A percentile compares a stretch with the other conserved stretches of the same genome.
These are phyloP conservation scores for Quercus aquifolioides DNA, from an alignment of 306 rosid species.

Conservation along the genomic window DNA sequence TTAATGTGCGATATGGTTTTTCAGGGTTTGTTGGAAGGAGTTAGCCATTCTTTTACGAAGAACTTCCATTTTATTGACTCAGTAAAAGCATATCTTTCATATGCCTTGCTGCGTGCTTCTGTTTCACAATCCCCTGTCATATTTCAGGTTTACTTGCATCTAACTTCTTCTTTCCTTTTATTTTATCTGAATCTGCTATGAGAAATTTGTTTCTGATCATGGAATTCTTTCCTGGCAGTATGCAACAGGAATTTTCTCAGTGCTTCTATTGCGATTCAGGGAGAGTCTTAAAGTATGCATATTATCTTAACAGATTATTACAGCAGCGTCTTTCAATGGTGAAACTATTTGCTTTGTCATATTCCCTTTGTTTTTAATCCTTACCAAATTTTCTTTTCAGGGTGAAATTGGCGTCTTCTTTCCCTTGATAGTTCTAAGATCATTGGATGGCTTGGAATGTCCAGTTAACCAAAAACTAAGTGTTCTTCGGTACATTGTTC, in stretches of 20 bases:
- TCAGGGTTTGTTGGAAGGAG: conserved; percentile 98
- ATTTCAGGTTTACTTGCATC: conserved; percentile 74
- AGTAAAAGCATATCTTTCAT: conserved; percentile 99
- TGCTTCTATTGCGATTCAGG: conserved; percentile 90
- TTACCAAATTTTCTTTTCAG: conserved; percentile 46
- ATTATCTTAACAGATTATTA: conserved; percentile 26
- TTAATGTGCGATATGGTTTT: conserved; percentile 17
- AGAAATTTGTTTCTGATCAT: conserved; percentile 22
- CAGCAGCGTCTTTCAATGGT: conserved; percentile 15
- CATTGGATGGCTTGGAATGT: conserved; percentile 81
- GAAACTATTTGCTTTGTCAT: conserved; percentile 26
- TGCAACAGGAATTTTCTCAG: conserved; percentile 89
- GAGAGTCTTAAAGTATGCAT: conserved; percentile 93
- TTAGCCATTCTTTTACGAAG: conserved; percentile 86
- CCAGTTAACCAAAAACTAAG: conserved; percentile 80
- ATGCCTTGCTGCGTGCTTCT: conserved; percentile 92
- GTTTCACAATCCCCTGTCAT: conserved; percentile 89
- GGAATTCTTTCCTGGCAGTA: conserved; percentile 62
- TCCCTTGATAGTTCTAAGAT: conserved; percentile 91
- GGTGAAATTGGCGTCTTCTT: conserved; percentile 98
- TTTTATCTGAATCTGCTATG: conserved; percentile 12
- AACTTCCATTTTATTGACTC: conserved; percentile 97
- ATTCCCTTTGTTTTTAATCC: conserved; percentile 11
- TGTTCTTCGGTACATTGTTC: conserved; percentile 76
- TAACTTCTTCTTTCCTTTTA: conserved; percentile 8